Percentiles rank a stretch among this genome's conserved stretches.
These are phyloP conservation scores for Pythium diclinum DNA, from an alignment of 352 stramenopile species.

Conservation along the genomic window DNA sequence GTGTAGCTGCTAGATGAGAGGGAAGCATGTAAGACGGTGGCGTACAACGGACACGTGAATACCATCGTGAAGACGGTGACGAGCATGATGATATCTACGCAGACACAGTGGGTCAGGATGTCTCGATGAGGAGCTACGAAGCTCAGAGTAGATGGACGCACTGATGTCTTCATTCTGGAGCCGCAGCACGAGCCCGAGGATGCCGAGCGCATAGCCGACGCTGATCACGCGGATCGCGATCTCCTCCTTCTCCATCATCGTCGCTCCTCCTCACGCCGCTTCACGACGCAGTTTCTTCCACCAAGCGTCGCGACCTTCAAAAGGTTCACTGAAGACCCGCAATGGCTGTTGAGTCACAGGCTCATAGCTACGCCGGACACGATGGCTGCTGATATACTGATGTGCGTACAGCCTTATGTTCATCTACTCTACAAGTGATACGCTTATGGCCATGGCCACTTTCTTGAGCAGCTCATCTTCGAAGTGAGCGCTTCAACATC, in stretches of 20 bases:
- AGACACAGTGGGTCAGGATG: background rate
- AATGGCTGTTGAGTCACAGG: background rate
- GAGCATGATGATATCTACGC: conserved; percentile 70
- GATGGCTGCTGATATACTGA: too few relatives aligned
- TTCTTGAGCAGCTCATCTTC: background rate
- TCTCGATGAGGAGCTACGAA: background rate
- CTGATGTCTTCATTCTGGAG: conserved; percentile 58
- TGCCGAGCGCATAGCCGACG: conserved; percentile 48
- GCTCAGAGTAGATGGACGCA: conserved; percentile 16
- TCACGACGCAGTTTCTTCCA: background rate
- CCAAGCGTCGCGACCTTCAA: conserved; percentile 6
- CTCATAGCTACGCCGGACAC: background rate
- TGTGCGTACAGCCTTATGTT: background rate
- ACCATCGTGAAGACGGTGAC: conserved; percentile 79
- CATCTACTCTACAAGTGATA: background rate
- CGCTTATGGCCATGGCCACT: too few relatives aligned
- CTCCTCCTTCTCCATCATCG: conserved; percentile 50
- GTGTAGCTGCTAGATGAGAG: background rate
- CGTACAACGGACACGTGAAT: conserved; percentile 77
- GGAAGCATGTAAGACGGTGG: background rate
- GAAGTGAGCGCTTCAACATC: conserved; percentile 2
- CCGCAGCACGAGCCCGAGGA: conserved; percentile 49
- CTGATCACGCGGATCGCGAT: conserved; percentile 62
- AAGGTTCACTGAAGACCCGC: background rate
- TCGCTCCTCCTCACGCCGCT: background rate